A percentile compares a stretch with the other conserved stretches of the same genome.
phyloP scores from a whole-genome alignment of 306 rosid genomes.

The Parietaria judaica region DNA sequence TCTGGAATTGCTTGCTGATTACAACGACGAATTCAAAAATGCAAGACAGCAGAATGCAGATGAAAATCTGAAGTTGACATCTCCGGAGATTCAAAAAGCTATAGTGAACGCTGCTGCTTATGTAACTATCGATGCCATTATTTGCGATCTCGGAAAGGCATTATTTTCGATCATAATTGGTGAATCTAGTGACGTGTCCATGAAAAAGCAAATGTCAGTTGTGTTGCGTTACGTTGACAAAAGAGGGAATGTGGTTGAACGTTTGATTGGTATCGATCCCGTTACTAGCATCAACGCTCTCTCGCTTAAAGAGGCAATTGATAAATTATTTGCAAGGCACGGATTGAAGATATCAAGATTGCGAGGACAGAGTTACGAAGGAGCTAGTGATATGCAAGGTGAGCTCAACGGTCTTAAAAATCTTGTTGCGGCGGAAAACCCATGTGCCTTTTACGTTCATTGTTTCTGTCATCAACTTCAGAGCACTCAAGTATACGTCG shows the following conservation, averaged over 20 bases:
- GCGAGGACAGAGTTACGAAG: background rate
- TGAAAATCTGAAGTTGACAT: background rate
- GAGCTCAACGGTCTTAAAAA: background rate
- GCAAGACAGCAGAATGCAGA: background rate
- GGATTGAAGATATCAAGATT: background rate
- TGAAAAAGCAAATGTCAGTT: conserved; percentile 2
- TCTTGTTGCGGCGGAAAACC: background rate
- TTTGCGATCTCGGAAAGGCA: background rate
- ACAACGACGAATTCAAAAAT: background rate
- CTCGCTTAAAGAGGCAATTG: background rate
- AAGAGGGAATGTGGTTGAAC: background rate
- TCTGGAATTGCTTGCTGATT: background rate
- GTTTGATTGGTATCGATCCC: background rate
- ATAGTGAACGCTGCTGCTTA: background rate
- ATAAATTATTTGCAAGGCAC: background rate
- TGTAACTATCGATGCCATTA: background rate
- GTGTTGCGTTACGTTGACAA: conserved; percentile 1
- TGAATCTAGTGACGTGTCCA: background rate
- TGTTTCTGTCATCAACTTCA: background rate
- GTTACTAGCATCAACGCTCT: background rate
- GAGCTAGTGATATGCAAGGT: conserved; percentile 1
- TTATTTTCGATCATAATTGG: background rate
- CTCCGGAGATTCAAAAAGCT: background rate
- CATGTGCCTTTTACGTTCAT: background rate
- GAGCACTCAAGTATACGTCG: background rate